A percentile compares a stretch with the other conserved stretches of the same genome.
Conservation (phyloP, 192 early-diverging fungal genomes). For the Backusella macrospora region DNA sequence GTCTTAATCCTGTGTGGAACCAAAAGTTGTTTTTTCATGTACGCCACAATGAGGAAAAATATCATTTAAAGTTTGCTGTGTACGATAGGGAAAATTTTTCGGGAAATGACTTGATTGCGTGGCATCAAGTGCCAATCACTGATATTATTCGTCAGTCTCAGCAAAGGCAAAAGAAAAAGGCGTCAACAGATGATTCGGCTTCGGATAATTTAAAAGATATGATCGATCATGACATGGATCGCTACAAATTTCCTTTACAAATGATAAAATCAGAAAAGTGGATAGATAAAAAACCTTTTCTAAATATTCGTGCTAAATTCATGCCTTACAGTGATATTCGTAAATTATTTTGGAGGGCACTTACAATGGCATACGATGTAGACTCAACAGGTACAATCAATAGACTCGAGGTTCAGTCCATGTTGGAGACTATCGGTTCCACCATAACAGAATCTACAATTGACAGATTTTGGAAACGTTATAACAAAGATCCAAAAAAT, state of each 20-base stretch:
- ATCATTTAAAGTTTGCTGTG: constrained; percentile 57
- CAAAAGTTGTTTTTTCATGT: constrained; percentile 70
- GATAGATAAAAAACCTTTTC: constrained; percentile 41
- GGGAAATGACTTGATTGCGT: constrained; percentile 68
- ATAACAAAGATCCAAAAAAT: constrained; percentile 49
- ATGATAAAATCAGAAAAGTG: constrained; percentile 42
- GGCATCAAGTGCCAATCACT: constrained; percentile 45
- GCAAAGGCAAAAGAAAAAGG: not conserved
- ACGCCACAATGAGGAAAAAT: constrained; percentile 45
- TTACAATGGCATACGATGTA: constrained; percentile 61
- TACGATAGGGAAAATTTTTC: constrained; percentile 78
- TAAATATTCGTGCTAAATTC: constrained; percentile 65
- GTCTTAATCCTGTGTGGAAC: constrained; percentile 74
- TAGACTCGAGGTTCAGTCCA: constrained; percentile 61
- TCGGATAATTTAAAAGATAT: not conserved
- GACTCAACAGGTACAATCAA: constrained; percentile 65
- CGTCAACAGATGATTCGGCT: not conserved
- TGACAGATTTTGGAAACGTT: constrained; percentile 54
- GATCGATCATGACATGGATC: constrained; percentile 48
- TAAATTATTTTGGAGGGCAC: constrained; percentile 69
- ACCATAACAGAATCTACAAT: constrained; percentile 69
- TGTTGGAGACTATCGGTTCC: constrained; percentile 73
- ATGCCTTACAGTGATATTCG: constrained; percentile 65
- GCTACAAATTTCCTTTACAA: constrained; percentile 41
- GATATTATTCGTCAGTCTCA: constrained; percentile 47